Conservation (phyloP, 2,329 filamentous ascomycete genomes). For the Ceratocystis ficicola region DNA sequence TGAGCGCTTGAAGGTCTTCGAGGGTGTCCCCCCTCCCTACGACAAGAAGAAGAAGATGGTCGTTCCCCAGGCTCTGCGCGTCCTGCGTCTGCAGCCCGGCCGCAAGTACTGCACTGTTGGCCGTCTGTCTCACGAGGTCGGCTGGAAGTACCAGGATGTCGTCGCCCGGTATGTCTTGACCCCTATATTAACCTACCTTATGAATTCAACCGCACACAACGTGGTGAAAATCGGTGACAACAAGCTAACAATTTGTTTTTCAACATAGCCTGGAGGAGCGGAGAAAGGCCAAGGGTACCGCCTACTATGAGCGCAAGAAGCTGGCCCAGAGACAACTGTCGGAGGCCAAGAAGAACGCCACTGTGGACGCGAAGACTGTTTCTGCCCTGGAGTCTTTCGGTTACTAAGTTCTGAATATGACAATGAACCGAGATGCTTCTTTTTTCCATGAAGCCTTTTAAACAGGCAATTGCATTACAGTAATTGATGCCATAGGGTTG, state of each 20-base stretch:
- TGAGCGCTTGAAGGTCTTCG: slow-evolving; percentile 99
- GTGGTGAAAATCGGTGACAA: background rate
- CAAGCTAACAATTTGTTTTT: background rate
- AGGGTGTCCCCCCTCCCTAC: slow-evolving; percentile 97
- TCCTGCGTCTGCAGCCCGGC: slow-evolving; percentile 93
- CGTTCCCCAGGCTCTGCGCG: slow-evolving; percentile 92
- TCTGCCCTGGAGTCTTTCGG: slow-evolving; percentile 80
- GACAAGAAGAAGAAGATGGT: slow-evolving; percentile 99
- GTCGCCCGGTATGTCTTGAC: slow-evolving; percentile 70
- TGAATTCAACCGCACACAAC: background rate
- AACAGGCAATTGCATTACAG: slow-evolving; percentile 14
- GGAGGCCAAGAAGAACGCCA: slow-evolving; percentile 86
- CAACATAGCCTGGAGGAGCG: slow-evolving; percentile 81
- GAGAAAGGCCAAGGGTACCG: slow-evolving; percentile 97
- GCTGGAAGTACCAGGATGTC: slow-evolving; percentile 99
- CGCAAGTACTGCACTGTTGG: slow-evolving; percentile 99
- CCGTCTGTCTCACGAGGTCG: slow-evolving; percentile 94
- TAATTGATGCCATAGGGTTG: slow-evolving; percentile 4
- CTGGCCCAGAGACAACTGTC: slow-evolving; percentile 76
- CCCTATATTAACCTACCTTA: background rate
- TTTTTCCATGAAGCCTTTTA: slow-evolving; percentile 15
- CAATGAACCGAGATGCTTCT: slow-evolving; percentile 13
- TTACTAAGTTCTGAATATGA: slow-evolving; percentile 50
- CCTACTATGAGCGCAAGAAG: slow-evolving; percentile 99
- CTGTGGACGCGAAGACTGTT: slow-evolving; percentile 74